Evolutionary conservation across 345 rosid genomes (phyloP), one percentile per base, ranked within the genome.

Genomic region (Gossypium herbaceum): DNA sequence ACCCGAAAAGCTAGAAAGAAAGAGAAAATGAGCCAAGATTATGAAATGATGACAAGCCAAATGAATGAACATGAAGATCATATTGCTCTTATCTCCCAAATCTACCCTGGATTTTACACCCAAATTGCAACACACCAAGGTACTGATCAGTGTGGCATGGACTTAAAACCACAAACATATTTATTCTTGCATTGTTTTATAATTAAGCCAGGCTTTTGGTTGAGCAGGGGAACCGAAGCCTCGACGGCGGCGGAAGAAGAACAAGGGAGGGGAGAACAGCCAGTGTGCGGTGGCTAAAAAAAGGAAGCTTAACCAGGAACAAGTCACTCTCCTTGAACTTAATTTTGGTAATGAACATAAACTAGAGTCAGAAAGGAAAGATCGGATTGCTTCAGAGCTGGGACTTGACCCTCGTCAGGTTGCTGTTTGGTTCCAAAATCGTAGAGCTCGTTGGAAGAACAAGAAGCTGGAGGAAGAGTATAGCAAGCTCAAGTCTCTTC

Each of bases 371-470:
- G 97, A 90, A 66, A 86, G 97, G 66, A 95, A 95, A 66, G 91
- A 89, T 67, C 83, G 83, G 83, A 79, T 95, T 1, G 97, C 99
- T 9, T 72, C 76, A 4, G 98, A 95, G 76, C 86, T 93, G 1
- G 97, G 96, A 4, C 91, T 95, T 47, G 92, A 91, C 34, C 92
- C 99, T 17, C 92, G 97, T 51, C 99, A 95, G 43, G 99, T 95
- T 2, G 99, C 98, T 7, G 93, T 95, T 25, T 95, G 99, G 99
- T 95, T 93, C 80, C 99, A 95, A 70, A 95, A 95, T 88, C 84
- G 97, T 22, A 83, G 98, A 57, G 94, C 98, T 39, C 87, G 99
- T 12, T 91, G 90, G 90, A 95, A 91, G 88, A 87, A 83, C 86
- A 95, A 95, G 89, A 92, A 87, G 84, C 90, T 95, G 4, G 98